Conservation (phyloP, 108 stramenopile species). For the Skeletonema costatum region DNA sequence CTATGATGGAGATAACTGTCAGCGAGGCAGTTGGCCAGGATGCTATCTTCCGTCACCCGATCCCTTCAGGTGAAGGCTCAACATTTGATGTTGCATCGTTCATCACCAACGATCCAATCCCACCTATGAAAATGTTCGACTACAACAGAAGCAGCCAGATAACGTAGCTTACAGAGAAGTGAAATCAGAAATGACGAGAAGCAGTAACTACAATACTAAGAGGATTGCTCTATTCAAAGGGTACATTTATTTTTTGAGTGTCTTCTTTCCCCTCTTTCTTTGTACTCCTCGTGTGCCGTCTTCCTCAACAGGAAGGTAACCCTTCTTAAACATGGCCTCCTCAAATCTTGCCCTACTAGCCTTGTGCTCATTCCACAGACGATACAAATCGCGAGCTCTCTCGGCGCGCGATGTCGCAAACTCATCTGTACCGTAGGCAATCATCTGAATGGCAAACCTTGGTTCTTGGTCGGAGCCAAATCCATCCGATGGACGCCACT, state of each 20-base stretch:
- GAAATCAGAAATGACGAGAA: neutral
- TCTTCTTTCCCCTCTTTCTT: conserved; percentile 5
- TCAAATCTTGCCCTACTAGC: conserved; percentile 80
- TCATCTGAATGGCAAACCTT: conserved; percentile 67
- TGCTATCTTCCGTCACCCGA: conserved; percentile 69
- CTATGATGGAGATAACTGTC: conserved; percentile 85
- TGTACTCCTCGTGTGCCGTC: neutral
- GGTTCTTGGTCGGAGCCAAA: conserved; percentile 18
- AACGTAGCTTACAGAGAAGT: neutral
- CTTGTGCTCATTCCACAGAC: conserved; percentile 81
- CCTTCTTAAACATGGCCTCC: conserved; percentile 77
- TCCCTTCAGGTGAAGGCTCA: conserved; percentile 35
- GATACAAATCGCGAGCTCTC: conserved; percentile 62
- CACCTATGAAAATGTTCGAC: conserved; percentile 44
- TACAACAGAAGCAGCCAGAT: conserved; percentile 39
- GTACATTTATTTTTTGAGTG: neutral
- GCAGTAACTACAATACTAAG: neutral
- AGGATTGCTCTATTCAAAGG: neutral
- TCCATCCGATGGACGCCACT: conserved; percentile 13
- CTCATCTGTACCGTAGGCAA: conserved; percentile 66
- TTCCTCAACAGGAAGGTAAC: conserved; percentile 60
- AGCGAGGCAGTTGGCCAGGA: conserved; percentile 92
- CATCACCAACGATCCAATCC: conserved; percentile 25
- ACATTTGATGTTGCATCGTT: conserved; percentile 38
- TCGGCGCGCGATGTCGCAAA: conserved; percentile 58